phyloP scores from a whole-genome alignment of 768 basidiomycete species.

The Boletus subcaerulescens region DNA sequence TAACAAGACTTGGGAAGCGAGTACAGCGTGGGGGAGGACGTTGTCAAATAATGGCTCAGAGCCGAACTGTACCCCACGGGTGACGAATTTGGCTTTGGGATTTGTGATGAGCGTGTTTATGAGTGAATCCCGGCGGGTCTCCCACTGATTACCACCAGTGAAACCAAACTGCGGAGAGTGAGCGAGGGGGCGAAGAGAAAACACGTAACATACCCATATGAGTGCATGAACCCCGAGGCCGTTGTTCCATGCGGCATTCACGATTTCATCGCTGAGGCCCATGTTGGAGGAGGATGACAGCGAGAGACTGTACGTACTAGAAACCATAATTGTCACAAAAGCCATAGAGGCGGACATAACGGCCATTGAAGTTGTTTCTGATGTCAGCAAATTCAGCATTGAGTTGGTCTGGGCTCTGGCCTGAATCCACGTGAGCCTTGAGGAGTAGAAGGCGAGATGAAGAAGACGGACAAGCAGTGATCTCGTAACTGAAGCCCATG shows the following conservation, averaged over 20 bases:
- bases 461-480: constrained; percentile 52
- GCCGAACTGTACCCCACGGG: constrained; percentile 68
- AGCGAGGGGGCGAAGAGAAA: not conserved
- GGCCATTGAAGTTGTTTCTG: constrained; percentile 52
- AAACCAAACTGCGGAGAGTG: constrained; percentile 35
- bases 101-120: constrained; percentile 54
- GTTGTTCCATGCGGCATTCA: constrained; percentile 66
- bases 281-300: not conserved
- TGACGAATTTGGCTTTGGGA: constrained; percentile 61
- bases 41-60: constrained; percentile 66
- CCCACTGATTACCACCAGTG: constrained; percentile 45
- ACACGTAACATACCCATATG: constrained; percentile 54
- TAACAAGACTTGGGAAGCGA: constrained; percentile 48
- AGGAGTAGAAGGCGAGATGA: not conserved
- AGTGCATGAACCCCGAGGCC: constrained; percentile 73
- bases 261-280: constrained; percentile 45
- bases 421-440: constrained; percentile 31
- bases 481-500: constrained; percentile 74
- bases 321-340: constrained; percentile 38
- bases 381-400: constrained; percentile 59
- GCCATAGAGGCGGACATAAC: constrained; percentile 59
- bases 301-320: constrained; percentile 28
- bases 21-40: constrained; percentile 46
- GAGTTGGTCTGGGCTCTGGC: constrained; percentile 53
- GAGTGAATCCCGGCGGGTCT: constrained; percentile 49